These are phyloP conservation scores for Cucurbita moschata DNA, from an alignment of 306 rosid genomes.

Conservation along the genomic window DNA sequence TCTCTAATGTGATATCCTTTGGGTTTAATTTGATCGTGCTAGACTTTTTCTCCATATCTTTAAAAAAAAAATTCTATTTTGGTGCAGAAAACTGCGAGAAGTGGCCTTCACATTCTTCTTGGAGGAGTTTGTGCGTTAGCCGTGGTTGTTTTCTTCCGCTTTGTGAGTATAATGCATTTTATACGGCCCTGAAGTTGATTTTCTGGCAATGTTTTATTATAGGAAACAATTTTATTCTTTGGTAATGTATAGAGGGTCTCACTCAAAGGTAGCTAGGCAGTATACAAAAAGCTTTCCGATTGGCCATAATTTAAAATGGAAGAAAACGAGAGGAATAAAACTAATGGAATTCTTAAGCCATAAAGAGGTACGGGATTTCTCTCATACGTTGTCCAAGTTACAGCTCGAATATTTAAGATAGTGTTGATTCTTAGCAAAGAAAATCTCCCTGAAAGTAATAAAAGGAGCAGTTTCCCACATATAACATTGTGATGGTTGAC, in stretches of 20 bases:
- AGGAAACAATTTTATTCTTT: neutral
- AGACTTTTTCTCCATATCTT: neutral
- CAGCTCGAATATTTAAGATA: too few relatives aligned
- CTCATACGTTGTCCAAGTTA: too few relatives aligned
- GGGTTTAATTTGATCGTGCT: neutral
- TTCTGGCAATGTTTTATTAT: neutral
- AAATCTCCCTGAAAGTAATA: too few relatives aligned
- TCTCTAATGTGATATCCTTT: neutral
- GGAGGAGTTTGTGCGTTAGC: constrained; percentile 96
- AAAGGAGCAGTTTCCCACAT: too few relatives aligned
- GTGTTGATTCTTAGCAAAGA: too few relatives aligned
- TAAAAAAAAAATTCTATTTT: constrained; percentile 10
- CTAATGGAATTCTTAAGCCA: neutral
- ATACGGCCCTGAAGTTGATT: constrained; percentile 5
- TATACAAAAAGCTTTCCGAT: neutral
- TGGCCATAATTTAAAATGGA: neutral
- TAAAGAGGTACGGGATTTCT: too few relatives aligned
- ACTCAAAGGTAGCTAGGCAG: neutral
- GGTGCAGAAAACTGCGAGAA: constrained; percentile 79
- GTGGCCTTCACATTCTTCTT: constrained; percentile 91
- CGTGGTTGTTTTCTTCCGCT: constrained; percentile 88
- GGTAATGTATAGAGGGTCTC: neutral
- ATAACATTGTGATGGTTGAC: too few relatives aligned
- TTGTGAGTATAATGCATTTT: constrained; percentile 42
- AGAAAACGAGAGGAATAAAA: neutral